Conservation (phyloP, 139 green algal species). For the Tetradesmus lagerheimii region DNA sequence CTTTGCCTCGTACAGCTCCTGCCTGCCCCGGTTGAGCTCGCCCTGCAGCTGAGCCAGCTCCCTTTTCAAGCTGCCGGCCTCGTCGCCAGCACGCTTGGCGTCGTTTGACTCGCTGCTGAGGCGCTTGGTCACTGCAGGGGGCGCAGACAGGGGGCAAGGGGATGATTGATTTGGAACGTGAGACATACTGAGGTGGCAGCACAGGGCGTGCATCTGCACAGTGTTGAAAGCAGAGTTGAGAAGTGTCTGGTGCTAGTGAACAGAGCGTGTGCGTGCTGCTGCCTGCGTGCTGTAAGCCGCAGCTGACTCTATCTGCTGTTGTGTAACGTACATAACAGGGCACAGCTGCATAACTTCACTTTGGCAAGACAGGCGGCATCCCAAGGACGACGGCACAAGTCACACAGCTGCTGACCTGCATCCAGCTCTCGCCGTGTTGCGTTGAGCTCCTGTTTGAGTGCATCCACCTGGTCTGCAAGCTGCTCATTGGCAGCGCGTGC, state of each 20-base stretch:
- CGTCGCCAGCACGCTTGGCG: neutral
- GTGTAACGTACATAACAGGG: too few relatives aligned
- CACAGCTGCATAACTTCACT: too few relatives aligned
- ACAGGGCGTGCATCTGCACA: neutral
- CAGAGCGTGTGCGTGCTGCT: too few relatives aligned
- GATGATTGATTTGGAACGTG: neutral
- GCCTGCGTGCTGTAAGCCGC: too few relatives aligned
- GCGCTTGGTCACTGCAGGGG: constrained; percentile 1
- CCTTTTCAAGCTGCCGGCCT: neutral
- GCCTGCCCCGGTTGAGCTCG: neutral
- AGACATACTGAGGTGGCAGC: neutral
- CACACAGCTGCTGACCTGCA: neutral
- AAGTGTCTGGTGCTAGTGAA: too few relatives aligned
- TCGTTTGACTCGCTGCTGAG: constrained; percentile 1
- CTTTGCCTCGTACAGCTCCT: constrained; percentile 2
- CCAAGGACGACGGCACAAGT: too few relatives aligned
- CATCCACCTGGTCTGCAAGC: neutral
- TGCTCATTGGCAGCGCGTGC: neutral
- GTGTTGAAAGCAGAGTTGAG: too few relatives aligned
- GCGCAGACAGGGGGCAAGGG: neutral
- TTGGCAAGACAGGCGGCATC: too few relatives aligned
- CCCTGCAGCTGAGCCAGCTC: neutral
- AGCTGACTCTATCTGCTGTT: too few relatives aligned
- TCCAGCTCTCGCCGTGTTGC: constrained; percentile 18
- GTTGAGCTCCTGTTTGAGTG: neutral